Base-by-base conservation (phyloP, 1,139 yeast species). In the Nakaseomyces delphensis region DNA sequence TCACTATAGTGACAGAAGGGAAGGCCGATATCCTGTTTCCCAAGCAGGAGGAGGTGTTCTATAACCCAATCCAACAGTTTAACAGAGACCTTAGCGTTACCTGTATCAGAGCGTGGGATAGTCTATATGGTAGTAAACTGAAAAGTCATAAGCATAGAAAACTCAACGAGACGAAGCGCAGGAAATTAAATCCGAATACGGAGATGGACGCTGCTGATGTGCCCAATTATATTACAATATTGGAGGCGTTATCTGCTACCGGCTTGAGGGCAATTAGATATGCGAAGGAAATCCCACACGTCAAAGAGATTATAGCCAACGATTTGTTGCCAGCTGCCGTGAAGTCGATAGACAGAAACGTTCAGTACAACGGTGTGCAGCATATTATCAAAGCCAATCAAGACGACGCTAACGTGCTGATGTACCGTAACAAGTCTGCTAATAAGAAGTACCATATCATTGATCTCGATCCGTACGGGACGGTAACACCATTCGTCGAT, bases 391-490 rank as follows among this genome's bases (percentile, higher is more conserved):
- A 59, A 33, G 72, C 93, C 9, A 80, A 84, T 54, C 74, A 74
- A 53, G 96, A 91, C 18, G 97, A 91, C 65, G 98, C 98, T 20
- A 85, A 83, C 50, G 77, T 77, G 39, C 77, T 73, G 58, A 86
- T 91, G 96, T 73, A 79, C 43, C 61, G 66, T 19, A 66, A 69
- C 40, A 68, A 71, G 43, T 60, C 65, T 24, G 23, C 13, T 5
- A 66, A 65, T 18, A 63, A 57, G 39, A 70, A 71, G 43, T 83
- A 82, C 64, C 95, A 91, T 57, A 84, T 85, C 9, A 77, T 93
- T 45, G 99, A 91, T 64, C 71, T 91, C 44, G 99, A 91, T 59
- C 99, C 99, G 0, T 91, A 91, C 59, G 99, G 99, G 16, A 83
- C 96, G 0, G 98, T 96, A 0, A 77, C 96, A 1, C 97, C 97